Conservation (phyloP, 768 basidiomycete genomes). For the Strobilomyces confusus region DNA sequence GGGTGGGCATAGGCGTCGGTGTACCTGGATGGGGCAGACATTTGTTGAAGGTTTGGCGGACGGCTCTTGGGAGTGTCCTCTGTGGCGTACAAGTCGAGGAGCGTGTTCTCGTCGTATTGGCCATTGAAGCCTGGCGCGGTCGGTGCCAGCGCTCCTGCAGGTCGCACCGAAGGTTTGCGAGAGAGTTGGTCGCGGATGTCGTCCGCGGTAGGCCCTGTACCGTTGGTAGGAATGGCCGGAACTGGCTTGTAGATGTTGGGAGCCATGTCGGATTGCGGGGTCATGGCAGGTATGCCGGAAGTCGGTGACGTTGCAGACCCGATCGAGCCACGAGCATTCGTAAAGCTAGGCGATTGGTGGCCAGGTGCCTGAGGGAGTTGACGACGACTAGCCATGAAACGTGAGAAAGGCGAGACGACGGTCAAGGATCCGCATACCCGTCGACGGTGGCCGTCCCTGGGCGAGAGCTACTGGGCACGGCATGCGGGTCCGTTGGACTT, state of each 20-base stretch:
- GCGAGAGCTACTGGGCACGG: conserved; percentile 15
- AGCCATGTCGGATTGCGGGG: conserved; percentile 14
- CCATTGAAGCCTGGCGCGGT: conserved; percentile 23
- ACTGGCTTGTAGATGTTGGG: conserved; percentile 31
- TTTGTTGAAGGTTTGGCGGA: conserved; percentile 20
- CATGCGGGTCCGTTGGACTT: conserved; percentile 15
- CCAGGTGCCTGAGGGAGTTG: conserved; percentile 28
- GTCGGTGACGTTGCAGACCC: conserved; percentile 20
- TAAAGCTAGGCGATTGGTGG: conserved; percentile 12
- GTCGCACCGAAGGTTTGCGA: conserved; percentile 24
- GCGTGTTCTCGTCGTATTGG: conserved; percentile 21
- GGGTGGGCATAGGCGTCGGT: conserved; percentile 14
- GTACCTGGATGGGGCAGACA: conserved; percentile 17
- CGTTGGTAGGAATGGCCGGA: conserved; percentile 26
- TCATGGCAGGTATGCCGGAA: conserved; percentile 12
- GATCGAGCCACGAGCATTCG: conserved; percentile 17
- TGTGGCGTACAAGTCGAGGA: conserved; percentile 23
- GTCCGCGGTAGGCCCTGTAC: conserved; percentile 7
- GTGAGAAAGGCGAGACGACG: background rate
- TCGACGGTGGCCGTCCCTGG: conserved; percentile 25
- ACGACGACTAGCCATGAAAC: conserved; percentile 20
- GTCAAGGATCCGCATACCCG: conserved; percentile 12
- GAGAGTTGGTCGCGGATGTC: conserved; percentile 20
- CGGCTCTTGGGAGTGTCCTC: conserved; percentile 16
- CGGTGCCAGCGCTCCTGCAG: conserved; percentile 27